A percentile compares a stretch with the other conserved stretches of the same genome.
These are phyloP conservation scores for Leccinum ochraceum DNA, from an alignment of 768 basidiomycete genomes.

Conservation along the genomic window DNA sequence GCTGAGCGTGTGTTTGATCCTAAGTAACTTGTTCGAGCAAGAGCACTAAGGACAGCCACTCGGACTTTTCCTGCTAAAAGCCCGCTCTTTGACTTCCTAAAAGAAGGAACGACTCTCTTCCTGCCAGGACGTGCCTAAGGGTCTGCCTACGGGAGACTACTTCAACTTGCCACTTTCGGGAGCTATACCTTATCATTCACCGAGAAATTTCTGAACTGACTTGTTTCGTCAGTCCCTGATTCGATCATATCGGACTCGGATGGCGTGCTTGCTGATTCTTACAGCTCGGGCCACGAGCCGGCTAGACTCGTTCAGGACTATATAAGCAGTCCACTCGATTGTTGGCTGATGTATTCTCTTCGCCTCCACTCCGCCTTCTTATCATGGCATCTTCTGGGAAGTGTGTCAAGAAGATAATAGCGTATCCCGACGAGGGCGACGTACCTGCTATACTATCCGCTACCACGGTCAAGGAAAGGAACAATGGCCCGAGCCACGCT, in stretches of 20 bases:
- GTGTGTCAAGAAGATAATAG: neutral
- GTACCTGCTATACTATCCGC: neutral
- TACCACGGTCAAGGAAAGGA: neutral
- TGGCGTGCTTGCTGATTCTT: neutral
- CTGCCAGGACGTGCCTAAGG: no score
- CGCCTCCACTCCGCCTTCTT: neutral
- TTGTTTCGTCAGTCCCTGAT: no score
- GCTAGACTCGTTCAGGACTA: neutral
- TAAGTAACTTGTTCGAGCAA: no score
- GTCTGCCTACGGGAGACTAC: no score
- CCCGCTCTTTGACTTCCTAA: no score
- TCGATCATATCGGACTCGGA: neutral
- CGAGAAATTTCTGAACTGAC: no score
- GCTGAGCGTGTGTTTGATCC: no score
- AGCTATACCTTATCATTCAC: no score
- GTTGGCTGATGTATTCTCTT: neutral
- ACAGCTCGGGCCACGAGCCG: neutral
- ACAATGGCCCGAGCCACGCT: neutral
- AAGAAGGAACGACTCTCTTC: no score
- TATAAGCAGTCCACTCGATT: neutral
- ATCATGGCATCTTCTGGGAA: neutral
- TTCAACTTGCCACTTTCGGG: no score
- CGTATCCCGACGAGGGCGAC: neutral
- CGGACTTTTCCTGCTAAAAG: no score
- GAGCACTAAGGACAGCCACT: no score